phyloP scores from a whole-genome alignment of 441 rosid species.

The Erysimum cheiri region DNA sequence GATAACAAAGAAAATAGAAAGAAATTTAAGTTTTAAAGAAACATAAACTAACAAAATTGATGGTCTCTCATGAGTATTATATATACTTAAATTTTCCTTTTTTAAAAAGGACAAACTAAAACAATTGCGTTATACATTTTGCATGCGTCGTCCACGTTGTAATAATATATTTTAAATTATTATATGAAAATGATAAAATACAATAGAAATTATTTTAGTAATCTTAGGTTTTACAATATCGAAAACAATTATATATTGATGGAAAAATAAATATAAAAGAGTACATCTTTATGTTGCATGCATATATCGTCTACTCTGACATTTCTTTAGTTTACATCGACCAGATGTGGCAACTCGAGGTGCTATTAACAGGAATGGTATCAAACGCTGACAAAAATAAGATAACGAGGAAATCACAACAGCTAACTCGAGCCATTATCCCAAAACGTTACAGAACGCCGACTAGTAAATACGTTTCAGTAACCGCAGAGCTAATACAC shows the following conservation, averaged over 20 bases:
- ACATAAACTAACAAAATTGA: background rate
- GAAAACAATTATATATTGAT: background rate
- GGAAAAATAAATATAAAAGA: background rate
- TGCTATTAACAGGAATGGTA: slow-evolving; percentile 76
- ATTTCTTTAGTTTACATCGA: slow-evolving; percentile 16
- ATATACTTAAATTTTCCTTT: background rate
- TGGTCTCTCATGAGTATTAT: background rate
- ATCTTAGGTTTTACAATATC: background rate
- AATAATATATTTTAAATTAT: no score
- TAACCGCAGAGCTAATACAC: slow-evolving; percentile 50
- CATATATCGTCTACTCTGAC: slow-evolving; percentile 17
- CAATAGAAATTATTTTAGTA: background rate
- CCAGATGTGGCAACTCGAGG: slow-evolving; percentile 93
- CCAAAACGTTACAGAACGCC: slow-evolving; percentile 75
- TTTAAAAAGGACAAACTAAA: no score
- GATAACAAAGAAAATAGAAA: background rate
- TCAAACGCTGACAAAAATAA: slow-evolving; percentile 45
- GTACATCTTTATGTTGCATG: background rate
- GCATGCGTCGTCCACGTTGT: no score
- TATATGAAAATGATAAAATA: background rate
- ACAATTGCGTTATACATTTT: background rate
- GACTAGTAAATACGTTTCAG: slow-evolving; percentile 49
- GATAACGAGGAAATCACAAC: slow-evolving; percentile 38
- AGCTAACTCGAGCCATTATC: slow-evolving; percentile 73
- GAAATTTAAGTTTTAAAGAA: no score